Base-by-base conservation (phyloP, 352 stramenopile species). In the Phytopythium delawarense region DNA sequence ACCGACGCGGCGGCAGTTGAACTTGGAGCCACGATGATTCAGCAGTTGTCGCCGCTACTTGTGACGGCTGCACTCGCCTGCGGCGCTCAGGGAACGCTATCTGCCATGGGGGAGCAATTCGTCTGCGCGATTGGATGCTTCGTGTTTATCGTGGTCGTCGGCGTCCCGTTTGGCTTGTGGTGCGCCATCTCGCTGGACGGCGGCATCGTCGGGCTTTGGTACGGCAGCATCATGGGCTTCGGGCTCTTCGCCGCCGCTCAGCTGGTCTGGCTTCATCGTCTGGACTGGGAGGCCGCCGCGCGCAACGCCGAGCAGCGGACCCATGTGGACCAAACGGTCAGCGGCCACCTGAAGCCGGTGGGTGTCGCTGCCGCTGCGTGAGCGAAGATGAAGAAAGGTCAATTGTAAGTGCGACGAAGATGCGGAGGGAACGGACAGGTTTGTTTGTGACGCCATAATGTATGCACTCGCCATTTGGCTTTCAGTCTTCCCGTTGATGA, bases 181-280 rank as follows among this genome's bases (percentile, higher is more conserved):
- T 62, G 69, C 34, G 67, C 67, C 9, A 48, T 70, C 21, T 35
- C 34, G 20, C 20, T 62, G 4, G 40, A 59, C 32, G 53, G 58
- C 34, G 67, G 67, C 21, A 63, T 73, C 35, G 59, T 70, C 13
- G 67, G 67, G 7, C 59, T 70, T 13, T 73, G 67, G 67, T 37
- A 63, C n/a, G 67, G 67, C 9, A 64, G 56, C 32, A 50, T 63
- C 16, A 34, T 67, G 4, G 67, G 63, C 18, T 61, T 70, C 21
- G 20, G 62, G 11, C n/a, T 64, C 20, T 70, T 45, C 42, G 67
- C 53, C 1, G 21, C 60, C 20, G 63, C 45, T 18, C 62, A 61
- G 28, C 9, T 67, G n/a, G 15, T 61, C 1, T 73, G 67, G 67
- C 52, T 73, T 1, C 50, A 12, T 2, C 55, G 55, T 13, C n/a